Conservation (phyloP, 257 asterid genomes). For the Nicotiana sylvestris region DNA sequence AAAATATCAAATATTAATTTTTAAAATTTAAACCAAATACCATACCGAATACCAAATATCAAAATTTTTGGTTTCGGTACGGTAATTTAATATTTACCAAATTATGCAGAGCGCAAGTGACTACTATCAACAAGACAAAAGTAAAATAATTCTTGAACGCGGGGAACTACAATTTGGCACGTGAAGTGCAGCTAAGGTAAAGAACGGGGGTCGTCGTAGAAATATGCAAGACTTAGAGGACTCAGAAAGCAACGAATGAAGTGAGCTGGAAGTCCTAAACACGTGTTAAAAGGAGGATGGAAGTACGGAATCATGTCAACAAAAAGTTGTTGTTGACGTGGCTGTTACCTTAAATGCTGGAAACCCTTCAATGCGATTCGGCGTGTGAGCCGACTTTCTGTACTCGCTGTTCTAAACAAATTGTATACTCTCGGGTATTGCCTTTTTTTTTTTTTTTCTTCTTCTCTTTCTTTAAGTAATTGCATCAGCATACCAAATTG, state of each 20-base stretch:
- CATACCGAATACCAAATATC: too few relatives aligned
- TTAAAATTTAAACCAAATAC: too few relatives aligned
- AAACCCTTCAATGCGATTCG: background rate
- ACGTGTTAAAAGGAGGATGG: slow-evolving; percentile 10
- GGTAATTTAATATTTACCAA: too few relatives aligned
- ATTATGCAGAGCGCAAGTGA: too few relatives aligned
- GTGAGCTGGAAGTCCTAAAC: background rate
- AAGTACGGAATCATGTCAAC: background rate
- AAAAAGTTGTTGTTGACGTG: background rate
- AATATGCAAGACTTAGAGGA: background rate
- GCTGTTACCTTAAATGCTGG: background rate
- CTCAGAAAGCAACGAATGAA: background rate
- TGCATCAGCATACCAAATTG: background rate
- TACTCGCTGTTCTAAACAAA: background rate
- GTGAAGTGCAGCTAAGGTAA: background rate
- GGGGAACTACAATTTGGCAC: background rate
- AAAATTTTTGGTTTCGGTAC: too few relatives aligned
- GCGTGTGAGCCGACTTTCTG: background rate
- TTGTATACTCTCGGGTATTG: background rate
- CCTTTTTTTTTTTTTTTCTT: background rate
- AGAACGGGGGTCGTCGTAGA: background rate
- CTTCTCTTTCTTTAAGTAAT: background rate
- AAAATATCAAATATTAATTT: too few relatives aligned
- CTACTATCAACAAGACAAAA: background rate
- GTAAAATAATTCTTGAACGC: background rate